Base-by-base conservation (phyloP, 768 basidiomycete genomes). In the Erythrobasidium yunnanense region DNA sequence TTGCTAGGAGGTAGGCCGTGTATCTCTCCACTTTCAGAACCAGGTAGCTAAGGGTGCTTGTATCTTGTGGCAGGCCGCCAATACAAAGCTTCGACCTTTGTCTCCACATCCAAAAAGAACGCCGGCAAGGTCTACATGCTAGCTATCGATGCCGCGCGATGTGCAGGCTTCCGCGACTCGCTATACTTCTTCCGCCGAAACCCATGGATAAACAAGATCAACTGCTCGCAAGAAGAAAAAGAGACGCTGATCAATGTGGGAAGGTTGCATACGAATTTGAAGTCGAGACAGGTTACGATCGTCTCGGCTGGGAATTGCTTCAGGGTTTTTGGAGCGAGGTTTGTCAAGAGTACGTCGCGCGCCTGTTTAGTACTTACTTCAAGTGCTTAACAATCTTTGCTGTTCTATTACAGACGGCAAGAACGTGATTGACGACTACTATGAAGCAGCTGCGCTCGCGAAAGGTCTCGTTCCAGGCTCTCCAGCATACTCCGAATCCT, bases 131-230 rank as follows among this genome's bases (percentile, higher is more conserved):
- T 83, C 67, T 99, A 95, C 78, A 88, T 95, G 83, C 87, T 97
- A 45, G 91, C 93, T 22, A 97, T 99, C 66, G 95, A 99, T 73
- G 93, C 91, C 2, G 95, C 95, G 0, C 84, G 93, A 27, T 88
- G 89, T 7, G 92, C 90, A 20, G 95, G 95, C 2, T 96, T 90
- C 77, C 83, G 90, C 52, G 95, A 97, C 76, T 96, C 95, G 7
- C 79, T 97, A n/a, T 95, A 96, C 77, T 96, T 96, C 77, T 92
- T 96, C 77, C 86, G 95, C 1, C 83, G 90, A 4, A 95, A 93
- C 69, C 83, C 84, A 0, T 83, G 90, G 29, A 87, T 93, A 17
- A 81, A 91, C 79, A 97, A 97, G 76, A 81, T 95, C 67, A 86
- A 86, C 69, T 89, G 90, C 32, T 87, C 86, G 0, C 87, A 90